Conservation (phyloP, 1,284 basidiomycete species). For the Leccinum angustisporum region DNA sequence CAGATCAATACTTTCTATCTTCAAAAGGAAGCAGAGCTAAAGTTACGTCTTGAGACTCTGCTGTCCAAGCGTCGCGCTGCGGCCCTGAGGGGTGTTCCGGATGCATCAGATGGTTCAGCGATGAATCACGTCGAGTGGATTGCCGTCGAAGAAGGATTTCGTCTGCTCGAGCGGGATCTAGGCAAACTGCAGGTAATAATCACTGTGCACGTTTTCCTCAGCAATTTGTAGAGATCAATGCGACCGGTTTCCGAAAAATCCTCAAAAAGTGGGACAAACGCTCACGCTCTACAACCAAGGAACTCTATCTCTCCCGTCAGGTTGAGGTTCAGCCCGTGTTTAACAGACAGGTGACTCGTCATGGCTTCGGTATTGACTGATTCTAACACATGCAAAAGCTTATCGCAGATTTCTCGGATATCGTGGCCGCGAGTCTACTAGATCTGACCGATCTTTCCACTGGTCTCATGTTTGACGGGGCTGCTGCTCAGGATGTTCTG, state of each 20-base stretch:
- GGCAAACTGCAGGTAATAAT: conserved; percentile 84
- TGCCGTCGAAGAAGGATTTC: conserved; percentile 94
- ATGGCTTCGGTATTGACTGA: not conserved
- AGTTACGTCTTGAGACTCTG: conserved; percentile 87
- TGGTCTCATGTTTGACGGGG: conserved; percentile 70
- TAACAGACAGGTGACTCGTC: conserved; percentile 76
- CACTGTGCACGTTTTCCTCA: conserved; percentile 34
- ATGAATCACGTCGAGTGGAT: conserved; percentile 86
- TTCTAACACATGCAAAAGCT: conserved; percentile 45
- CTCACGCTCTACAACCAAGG: conserved; percentile 92
- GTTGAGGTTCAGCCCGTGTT: conserved; percentile 99
- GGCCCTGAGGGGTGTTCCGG: conserved; percentile 67
- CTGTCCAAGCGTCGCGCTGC: conserved; percentile 91
- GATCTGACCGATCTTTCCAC: conserved; percentile 87
- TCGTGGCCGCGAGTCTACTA: conserved; percentile 89
- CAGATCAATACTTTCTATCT: conserved; percentile 99
- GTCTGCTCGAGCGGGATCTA: conserved; percentile 93
- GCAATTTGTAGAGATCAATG: conserved; percentile 99
- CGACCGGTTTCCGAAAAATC: conserved; percentile 96
- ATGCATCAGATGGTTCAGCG: conserved; percentile 55
- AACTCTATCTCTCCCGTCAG: conserved; percentile 94
- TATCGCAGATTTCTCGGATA: conserved; percentile 94
- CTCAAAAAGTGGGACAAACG: conserved; percentile 99
- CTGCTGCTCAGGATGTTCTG: conserved; percentile 59
- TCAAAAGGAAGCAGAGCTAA: conserved; percentile 95